Conservation (phyloP, 495 filamentous ascomycete species). For the Sporormia fimetaria region DNA sequence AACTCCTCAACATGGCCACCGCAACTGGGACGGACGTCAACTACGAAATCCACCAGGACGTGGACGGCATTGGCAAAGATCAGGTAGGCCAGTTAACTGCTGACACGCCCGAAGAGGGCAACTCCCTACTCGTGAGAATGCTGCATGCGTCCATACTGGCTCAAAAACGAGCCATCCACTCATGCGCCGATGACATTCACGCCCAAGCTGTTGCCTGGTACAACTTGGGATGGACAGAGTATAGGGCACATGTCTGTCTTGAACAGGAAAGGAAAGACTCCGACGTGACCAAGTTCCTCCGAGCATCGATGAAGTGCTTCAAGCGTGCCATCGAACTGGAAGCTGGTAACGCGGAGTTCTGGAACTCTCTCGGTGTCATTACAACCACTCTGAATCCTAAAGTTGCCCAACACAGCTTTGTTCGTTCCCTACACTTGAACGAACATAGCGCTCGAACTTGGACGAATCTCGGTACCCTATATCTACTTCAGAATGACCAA, state of each 20-base stretch:
- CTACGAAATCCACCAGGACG: slow-evolving; percentile 52
- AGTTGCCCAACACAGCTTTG: slow-evolving; percentile 86
- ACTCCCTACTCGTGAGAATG: slow-evolving; percentile 38
- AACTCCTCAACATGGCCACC: slow-evolving; percentile 41
- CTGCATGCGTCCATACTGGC: slow-evolving; percentile 65
- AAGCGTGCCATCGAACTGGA: slow-evolving; percentile 94
- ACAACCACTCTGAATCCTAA: slow-evolving; percentile 74
- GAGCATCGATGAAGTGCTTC: slow-evolving; percentile 81
- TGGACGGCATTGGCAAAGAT: slow-evolving; percentile 55
- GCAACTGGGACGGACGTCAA: slow-evolving; percentile 33
- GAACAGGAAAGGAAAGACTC: slow-evolving; percentile 31
- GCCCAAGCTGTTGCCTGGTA: slow-evolving; percentile 95
- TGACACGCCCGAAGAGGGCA: slow-evolving; percentile 35
- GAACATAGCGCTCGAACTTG: slow-evolving; percentile 71
- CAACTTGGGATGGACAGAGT: slow-evolving; percentile 90
- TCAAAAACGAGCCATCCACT: slow-evolving; percentile 72
- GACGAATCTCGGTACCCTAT: slow-evolving; percentile 83
- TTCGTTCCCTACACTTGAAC: slow-evolving; percentile 87
- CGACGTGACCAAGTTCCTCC: slow-evolving; percentile 54
- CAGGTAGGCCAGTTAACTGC: slow-evolving; percentile 28
- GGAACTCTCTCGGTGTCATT: slow-evolving; percentile 88
- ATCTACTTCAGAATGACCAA: slow-evolving; percentile 69
- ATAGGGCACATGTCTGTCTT: slow-evolving; percentile 60
- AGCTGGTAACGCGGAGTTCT: slow-evolving; percentile 91
- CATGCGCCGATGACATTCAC: slow-evolving; percentile 62